Conservation (phyloP, 306 rosid genomes). For the Casuarina cunninghamiana region DNA sequence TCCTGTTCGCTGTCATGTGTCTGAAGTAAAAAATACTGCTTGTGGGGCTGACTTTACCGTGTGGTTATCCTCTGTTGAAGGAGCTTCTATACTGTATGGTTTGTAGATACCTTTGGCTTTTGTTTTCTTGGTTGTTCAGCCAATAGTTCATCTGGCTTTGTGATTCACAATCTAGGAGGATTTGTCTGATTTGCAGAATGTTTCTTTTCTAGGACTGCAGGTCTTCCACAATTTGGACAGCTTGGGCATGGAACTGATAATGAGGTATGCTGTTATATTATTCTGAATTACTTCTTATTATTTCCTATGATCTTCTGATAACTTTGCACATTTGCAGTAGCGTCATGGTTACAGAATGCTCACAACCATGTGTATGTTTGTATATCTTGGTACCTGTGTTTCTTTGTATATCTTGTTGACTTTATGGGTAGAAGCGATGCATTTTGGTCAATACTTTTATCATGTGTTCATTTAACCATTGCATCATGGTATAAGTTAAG, state of each 20-base stretch:
- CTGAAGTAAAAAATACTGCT: conserved; percentile 66
- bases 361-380: background rate
- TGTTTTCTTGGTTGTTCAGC: conserved; percentile 18
- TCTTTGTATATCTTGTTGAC: background rate
- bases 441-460: background rate
- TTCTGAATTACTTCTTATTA: background rate
- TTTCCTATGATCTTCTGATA: background rate
- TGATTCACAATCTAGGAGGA: conserved; percentile 4
- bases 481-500: background rate
- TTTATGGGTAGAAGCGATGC: background rate
- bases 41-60: conserved; percentile 93
- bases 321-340: background rate
- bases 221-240: conserved; percentile 95
- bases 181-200: conserved; percentile 23
- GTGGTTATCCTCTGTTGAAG: conserved; percentile 89
- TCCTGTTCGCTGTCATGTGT: conserved; percentile 86
- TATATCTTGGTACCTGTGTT: background rate
- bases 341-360: background rate
- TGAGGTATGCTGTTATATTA: conserved; percentile 55
- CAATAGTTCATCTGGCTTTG: background rate
- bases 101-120: conserved; percentile 38
- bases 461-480: background rate
- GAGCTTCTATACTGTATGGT: conserved; percentile 92
- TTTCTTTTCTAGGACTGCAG: conserved; percentile 71
- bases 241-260: conserved; percentile 99